Base-by-base conservation (phyloP, 148 eudicot genomes). In the Linanthus parryae region DNA sequence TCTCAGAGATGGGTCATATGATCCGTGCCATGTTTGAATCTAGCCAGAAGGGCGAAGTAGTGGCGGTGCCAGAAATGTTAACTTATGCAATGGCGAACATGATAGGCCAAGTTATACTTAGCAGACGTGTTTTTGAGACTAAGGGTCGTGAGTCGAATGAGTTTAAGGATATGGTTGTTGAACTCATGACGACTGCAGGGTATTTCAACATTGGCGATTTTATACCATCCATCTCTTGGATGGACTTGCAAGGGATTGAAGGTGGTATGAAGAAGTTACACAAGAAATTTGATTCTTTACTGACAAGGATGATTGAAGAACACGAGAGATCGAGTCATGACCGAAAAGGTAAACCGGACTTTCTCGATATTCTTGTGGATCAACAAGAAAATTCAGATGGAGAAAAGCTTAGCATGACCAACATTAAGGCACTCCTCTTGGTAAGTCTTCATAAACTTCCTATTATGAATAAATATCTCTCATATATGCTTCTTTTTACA, bases 361-460 rank as follows among this genome's bases (percentile, higher is more conserved):
- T 70, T 44, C 69, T 70, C 45, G 69, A 70, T 42, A 56, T 63
- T 16, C 3, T 69, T 4, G 23, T 69, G 45, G 64, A 44, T 20
- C 36, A 42, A 16, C 48, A 44, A 16, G 37, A 56, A 44, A 62
- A 34, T 41, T 26, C 57, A 6, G 54, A 45, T 14, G 63, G 26
- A 13, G 45, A 63, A 12, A 47, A 33, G 37, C 68, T 69, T 13
- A 57, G 7, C 21, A 37, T 59, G 9, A 44, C 58, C 28, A 69
- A 69, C 52, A 62, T 62, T 44, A 69, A 69, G 18, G 73, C 73
- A 12, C 68, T 69, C 5, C 54, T 69, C 9, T 38, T 69, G 73
- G 73, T 68, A 56, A 15, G 24, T 5, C 1, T 7, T 19, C 17
- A 12, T 45, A 3, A 19, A 13, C 23, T 17, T 9, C 23, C 34